These are phyloP conservation scores for slime mould (Dictyostelium discoideum) DNA, from an alignment of 78 protist species.

Conservation along the genomic window DNA sequence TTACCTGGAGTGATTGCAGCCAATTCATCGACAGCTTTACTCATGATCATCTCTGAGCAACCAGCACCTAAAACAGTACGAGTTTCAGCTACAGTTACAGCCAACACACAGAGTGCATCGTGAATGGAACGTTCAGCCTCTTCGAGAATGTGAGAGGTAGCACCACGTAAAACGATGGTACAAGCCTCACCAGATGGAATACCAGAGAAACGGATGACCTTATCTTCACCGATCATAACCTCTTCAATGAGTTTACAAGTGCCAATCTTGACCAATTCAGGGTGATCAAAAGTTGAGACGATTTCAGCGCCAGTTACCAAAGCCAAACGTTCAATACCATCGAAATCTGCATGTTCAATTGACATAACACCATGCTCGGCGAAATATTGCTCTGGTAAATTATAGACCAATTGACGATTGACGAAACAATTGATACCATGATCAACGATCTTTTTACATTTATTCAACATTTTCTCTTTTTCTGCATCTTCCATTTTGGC, in stretches of 20 bases:
- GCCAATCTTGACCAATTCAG: constrained; percentile 95
- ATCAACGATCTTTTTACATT: constrained; percentile 92
- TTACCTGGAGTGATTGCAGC: constrained; percentile 96
- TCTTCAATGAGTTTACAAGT: constrained; percentile 96
- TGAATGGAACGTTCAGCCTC: constrained; percentile 99
- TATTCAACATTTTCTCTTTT: constrained; percentile 91
- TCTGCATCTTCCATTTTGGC: constrained; percentile 98
- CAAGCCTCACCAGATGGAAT: constrained; percentile 96
- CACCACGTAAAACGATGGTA: constrained; percentile 99
- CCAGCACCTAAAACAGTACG: constrained; percentile 98
- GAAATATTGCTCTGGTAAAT: constrained; percentile 98
- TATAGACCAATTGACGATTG: constrained; percentile 99
- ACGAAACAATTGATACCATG: constrained; percentile 96
- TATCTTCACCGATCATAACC: constrained; percentile 99
- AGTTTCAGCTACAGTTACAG: constrained; percentile 92
- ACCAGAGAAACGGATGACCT: constrained; percentile 94
- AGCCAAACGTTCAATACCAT: constrained; percentile 97
- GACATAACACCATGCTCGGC: constrained; percentile 93
- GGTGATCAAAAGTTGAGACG: constrained; percentile 98
- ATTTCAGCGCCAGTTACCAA: constrained; percentile 95
- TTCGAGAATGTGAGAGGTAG: constrained; percentile 96
- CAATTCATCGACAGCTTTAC: constrained; percentile 94
- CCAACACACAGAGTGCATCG: constrained; percentile 99
- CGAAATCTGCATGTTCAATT: constrained; percentile 99
- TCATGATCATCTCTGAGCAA: constrained; percentile 97